Evolutionary conservation across 2,329 filamentous ascomycete genomes (phyloP), one percentile per base, ranked within the genome.

Genomic region (Cordyceps farinosa): DNA sequence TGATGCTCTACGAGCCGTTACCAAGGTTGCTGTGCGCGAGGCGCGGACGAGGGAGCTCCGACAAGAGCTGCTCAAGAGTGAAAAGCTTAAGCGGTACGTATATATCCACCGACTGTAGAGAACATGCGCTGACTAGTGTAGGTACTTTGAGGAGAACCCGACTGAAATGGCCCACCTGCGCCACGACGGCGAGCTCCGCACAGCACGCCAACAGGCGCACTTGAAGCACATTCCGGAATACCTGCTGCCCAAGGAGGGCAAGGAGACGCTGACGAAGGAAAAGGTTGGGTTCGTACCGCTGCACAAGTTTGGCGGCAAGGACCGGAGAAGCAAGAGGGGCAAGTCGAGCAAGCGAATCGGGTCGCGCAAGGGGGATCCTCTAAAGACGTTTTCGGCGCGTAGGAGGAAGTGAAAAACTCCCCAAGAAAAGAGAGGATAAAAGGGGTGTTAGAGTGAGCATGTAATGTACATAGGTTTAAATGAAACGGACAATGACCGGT

Each of bases 81-180:
- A 98, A 72, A 97, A 97, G 77, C 80, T 99, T 61, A 93, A 95
- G 77, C 85, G 92, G 73, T 77, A 68, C 62, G 73, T 56, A 11
- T 36, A 34, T 15, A 10, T 10, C 3, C 11, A n/a, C 22, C 27
- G 11, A 38, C 42, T 45, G 8, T 45, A 54, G 48, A 51, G 29
- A 42, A 44, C 30, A 38, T 5, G 32, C 38, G 17, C 40, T 62
- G 30, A 62, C 62, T 60, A 38, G 45, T 51, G n/a, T 27, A 80
- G 78, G 58, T 92, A 98, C 80, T 99, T 98, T 71, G 95, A 98
- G 73, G 95, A 99, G 76, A 97, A 99, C 74, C 95, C 95, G 0
- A 87, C 89, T 38, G 94, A 98, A 73, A 79, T 98, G 67, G 86
- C 87, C 44, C 92, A 97, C 73, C 81, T 98, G 68, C 86, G 94